Evolutionary conservation across 1,284 basidiomycete species (phyloP), one percentile per base, ranked within the genome.

Genomic region (Irpex sp.): DNA sequence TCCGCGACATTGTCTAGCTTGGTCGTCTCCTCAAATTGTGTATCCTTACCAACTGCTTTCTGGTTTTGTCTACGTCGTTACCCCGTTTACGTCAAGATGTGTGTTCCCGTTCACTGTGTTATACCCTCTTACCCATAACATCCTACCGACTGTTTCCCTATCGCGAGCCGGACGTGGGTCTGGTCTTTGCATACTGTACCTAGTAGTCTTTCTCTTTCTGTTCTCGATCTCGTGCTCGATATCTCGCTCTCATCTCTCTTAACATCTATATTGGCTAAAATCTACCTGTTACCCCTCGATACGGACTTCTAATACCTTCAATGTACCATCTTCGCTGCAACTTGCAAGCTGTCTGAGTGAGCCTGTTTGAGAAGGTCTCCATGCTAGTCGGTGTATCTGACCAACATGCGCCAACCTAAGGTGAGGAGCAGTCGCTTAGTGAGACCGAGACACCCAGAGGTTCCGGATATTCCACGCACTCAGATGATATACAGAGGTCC

Each of bases 1-100:
- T 93, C 74, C 91, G 91, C 75, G 91, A 93, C 81, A 84, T 92
- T 81, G 82, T 93, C 78, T 93, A 83, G 90, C 77, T 21, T 37
- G 77, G 79, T 74, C 73, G 74, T 74, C 75, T 67, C 71, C 69
- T 76, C 83, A 36, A 56, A 15, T 83, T 80, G 81, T 92, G 90
- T 92, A 92, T 93, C 90, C 85, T 82, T 92, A 91, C 78, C 79
- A 77, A 77, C 76, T 74, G 73, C 71, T 74, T 69, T 70, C 70
- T 74, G 70, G 73, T 71, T 71, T 63, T 64, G 71, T 72, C 5
- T 73, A 67, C 75, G 71, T 68, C 69, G 70, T 72, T 67, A 69
- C 67, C 71, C 69, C 61, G 80, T 76, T 76, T 78, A 77, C 81
- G 79, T 79, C 78, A 76, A 73, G 73, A 71, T 70, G 74, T 75